Base-by-base conservation (phyloP, 108 stramenopile genomes). In the Chaetoceros tenuissimus region DNA sequence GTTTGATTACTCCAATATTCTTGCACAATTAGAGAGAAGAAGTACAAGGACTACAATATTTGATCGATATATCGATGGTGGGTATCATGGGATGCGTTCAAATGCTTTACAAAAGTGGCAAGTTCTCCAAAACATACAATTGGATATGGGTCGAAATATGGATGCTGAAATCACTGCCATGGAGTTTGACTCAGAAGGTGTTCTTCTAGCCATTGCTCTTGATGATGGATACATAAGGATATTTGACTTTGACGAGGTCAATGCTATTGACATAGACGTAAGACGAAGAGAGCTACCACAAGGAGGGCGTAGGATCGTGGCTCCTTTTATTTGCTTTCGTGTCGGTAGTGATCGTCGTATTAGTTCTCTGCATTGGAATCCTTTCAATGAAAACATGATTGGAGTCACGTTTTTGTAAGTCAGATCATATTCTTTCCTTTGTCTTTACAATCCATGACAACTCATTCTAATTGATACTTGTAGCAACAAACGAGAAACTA, bases 201-300 rank as follows among this genome's bases (percentile, higher is more conserved):
- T 72, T 3, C 50, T 74, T 0, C 45, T 74, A 0, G 73, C 68
- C 3, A 69, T 63, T 19, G 68, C 67, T 26, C 68, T 69, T 30
- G 55, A 60, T 57, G 18, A 34, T 0, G 73, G 73, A 7, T 34
- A 22, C 28, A 55, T 74, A 5, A 43, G 48, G 1, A 56, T 74
- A 34, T 74, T 65, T 57, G 73, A 74, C 57, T 74, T 74, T 66
- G 73, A 74, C 31, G 64, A 74, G 28, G 64, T 74, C 0, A 46
- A 51, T 50, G 48, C 64, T 23, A n/a, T 56, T 22, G 73, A 74
- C 66, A 5, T 43, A 40, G 34, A 5, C 5, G 34, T 13, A 40
- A 40, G 13, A 40, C 34, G 13, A 13, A 40, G 13, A 40, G 13
- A 40, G 34, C 8, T 40, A 13, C 13, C 34, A 13, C 5, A 13